Evolutionary conservation across 1,284 basidiomycete species (phyloP).

Genomic region (Ustilago nuda): DNA sequence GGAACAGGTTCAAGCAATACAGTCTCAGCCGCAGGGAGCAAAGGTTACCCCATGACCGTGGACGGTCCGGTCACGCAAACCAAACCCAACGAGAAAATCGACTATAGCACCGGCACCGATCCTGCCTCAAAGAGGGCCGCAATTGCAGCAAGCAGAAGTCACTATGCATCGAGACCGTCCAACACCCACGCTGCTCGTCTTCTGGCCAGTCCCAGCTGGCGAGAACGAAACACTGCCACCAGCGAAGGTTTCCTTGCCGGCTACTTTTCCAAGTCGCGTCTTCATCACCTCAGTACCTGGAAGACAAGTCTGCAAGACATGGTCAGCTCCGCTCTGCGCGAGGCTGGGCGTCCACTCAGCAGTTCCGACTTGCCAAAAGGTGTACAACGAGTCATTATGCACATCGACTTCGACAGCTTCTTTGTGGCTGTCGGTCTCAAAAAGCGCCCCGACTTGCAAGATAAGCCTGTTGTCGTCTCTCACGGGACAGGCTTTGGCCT

Average conservation of each 20-base stretch:
- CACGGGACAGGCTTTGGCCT: slow-evolving; percentile 74
- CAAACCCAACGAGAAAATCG: slow-evolving; percentile 24
- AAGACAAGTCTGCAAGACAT: slow-evolving; percentile 87
- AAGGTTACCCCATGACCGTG: background rate
- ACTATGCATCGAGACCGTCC: slow-evolving; percentile 52
- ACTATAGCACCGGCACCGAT: slow-evolving; percentile 48
- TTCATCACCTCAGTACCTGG: slow-evolving; percentile 92
- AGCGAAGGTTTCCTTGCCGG: slow-evolving; percentile 85
- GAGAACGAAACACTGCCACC: slow-evolving; percentile 84
- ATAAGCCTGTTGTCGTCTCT: slow-evolving; percentile 87
- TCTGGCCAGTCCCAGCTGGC: slow-evolving; percentile 74
- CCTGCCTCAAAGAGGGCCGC: slow-evolving; percentile 38
- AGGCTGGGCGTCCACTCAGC: slow-evolving; percentile 80
- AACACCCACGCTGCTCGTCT: slow-evolving; percentile 59
- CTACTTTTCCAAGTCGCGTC: slow-evolving; percentile 89
- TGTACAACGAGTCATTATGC: slow-evolving; percentile 67
- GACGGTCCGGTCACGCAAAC: slow-evolving; percentile 17
- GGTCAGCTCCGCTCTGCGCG: slow-evolving; percentile 73
- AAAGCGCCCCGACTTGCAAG: slow-evolving; percentile 53
- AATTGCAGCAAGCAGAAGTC: slow-evolving; percentile 21
- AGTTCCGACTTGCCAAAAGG: slow-evolving; percentile 64
- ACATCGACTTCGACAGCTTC: slow-evolving; percentile 85
- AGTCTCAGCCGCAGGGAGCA: background rate
- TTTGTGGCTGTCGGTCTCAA: slow-evolving; percentile 76
- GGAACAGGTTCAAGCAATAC: background rate